Evolutionary conservation across 2,329 filamentous ascomycete species (phyloP).

Genomic region (Trichoderma arundinaceum): DNA sequence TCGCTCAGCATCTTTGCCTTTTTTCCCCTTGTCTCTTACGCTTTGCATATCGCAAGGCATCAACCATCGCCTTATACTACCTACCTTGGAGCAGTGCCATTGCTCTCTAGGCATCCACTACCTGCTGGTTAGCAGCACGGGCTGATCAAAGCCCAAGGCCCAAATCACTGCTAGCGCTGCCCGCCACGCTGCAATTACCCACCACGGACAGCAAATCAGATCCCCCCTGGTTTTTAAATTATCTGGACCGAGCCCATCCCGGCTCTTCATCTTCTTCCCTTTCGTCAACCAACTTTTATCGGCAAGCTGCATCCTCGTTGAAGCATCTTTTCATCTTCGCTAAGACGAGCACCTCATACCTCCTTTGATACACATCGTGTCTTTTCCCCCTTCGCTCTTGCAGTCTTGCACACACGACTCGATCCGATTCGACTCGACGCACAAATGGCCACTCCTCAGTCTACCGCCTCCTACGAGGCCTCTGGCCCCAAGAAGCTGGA

Average conservation of each 20-base stretch:
- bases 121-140: too few relatives aligned
- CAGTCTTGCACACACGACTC: too few relatives aligned
- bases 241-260: slow-evolving; percentile 2
- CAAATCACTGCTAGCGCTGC: slow-evolving; percentile 13
- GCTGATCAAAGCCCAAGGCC: not conserved
- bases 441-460: slow-evolving; percentile 63
- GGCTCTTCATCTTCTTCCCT: not conserved
- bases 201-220: slow-evolving; percentile 7
- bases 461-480: slow-evolving; percentile 52
- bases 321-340: not conserved
- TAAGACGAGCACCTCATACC: too few relatives aligned
- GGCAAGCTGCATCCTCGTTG: not conserved
- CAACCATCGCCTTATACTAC: too few relatives aligned
- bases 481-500: slow-evolving; percentile 62
- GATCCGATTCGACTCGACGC: too few relatives aligned
- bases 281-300: not conserved
- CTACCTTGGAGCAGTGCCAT: too few relatives aligned
- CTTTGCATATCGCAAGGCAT: too few relatives aligned
- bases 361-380: too few relatives aligned
- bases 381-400: too few relatives aligned
- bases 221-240: not conserved
- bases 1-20: slow-evolving; percentile 24
- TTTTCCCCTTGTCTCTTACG: not conserved
- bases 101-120: too few relatives aligned
- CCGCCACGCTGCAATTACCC: slow-evolving; percentile 3